These are phyloP conservation scores for Rhizophagus sp. DNA, from an alignment of 192 early-diverging fungal species.

Conservation along the genomic window DNA sequence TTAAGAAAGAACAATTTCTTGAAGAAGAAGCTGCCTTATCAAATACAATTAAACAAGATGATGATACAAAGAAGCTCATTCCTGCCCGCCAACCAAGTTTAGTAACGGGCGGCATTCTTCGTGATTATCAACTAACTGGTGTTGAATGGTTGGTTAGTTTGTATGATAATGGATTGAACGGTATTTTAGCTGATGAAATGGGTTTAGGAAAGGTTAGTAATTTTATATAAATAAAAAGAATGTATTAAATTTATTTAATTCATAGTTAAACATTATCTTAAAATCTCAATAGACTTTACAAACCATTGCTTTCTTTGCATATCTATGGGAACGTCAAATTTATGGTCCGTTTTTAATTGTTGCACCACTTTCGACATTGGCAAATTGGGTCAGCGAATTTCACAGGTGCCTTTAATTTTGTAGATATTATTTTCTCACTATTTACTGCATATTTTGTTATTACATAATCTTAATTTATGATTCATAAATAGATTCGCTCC, in stretches of 20 bases:
- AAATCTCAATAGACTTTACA: constrained; percentile 74
- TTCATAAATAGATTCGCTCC: constrained; percentile 70
- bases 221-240: neutral
- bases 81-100: constrained; percentile 77
- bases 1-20: constrained; percentile 23
- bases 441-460: neutral
- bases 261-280: too few species aligned
- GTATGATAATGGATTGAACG: constrained; percentile 95
- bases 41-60: constrained; percentile 21
- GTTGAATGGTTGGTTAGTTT: constrained; percentile 94
- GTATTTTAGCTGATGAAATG: constrained; percentile 97
- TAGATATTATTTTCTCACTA: neutral
- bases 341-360: constrained; percentile 90
- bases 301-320: constrained; percentile 87
- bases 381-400: constrained; percentile 94
- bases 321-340: constrained; percentile 74
- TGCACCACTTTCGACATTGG: constrained; percentile 84
- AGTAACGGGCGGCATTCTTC: constrained; percentile 82
- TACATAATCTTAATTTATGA: neutral
- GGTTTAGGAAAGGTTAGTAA: constrained; percentile 75
- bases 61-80: constrained; percentile 43
- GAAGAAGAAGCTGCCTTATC: constrained; percentile 12
- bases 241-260: neutral
- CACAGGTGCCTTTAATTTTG: constrained; percentile 49
- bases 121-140: constrained; percentile 93